phyloP scores from a whole-genome alignment of 495 filamentous ascomycete species.

The Tuber indicum region DNA sequence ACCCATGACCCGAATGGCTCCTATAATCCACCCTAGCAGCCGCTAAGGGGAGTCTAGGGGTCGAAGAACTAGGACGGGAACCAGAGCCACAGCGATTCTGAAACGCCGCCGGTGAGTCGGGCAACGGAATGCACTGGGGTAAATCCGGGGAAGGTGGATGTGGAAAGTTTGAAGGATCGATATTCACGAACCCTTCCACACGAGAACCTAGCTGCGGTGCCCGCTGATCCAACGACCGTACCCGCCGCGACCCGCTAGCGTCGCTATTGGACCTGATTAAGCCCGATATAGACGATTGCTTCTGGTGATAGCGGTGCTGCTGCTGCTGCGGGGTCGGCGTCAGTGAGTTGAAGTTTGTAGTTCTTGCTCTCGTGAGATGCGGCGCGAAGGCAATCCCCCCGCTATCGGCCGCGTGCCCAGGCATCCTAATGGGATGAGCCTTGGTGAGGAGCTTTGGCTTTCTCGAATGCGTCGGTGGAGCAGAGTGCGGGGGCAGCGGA shows the following conservation, averaged over 20 bases:
- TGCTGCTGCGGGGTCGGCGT: background rate
- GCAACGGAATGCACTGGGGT: background rate
- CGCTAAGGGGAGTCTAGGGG: conserved; percentile 10
- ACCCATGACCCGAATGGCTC: background rate
- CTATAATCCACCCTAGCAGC: background rate
- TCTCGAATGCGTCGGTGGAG: conserved; percentile 14
- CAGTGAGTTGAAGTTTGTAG: conserved; percentile 15
- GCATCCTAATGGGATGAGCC: conserved; percentile 15
- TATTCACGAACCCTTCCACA: background rate
- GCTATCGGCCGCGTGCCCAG: conserved; percentile 16
- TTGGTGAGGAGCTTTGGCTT: conserved; percentile 19
- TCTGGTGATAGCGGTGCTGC: background rate
- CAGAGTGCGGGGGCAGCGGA: conserved; percentile 23
- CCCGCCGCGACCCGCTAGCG: conserved; percentile 7
- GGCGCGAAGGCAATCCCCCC: conserved; percentile 23
- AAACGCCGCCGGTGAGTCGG: conserved; percentile 2
- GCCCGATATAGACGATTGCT: background rate
- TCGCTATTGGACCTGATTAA: background rate
- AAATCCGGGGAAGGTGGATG: background rate
- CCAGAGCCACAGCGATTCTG: conserved; percentile 1
- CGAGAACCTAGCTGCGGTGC: background rate
- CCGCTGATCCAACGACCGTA: conserved; percentile 28
- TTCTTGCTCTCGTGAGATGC: conserved; percentile 26
- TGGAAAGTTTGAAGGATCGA: background rate
- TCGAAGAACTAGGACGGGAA: conserved; percentile 1